Base-by-base conservation (phyloP, 371 early-diverging fungal species). In the Saksenaea oblongispora region DNA sequence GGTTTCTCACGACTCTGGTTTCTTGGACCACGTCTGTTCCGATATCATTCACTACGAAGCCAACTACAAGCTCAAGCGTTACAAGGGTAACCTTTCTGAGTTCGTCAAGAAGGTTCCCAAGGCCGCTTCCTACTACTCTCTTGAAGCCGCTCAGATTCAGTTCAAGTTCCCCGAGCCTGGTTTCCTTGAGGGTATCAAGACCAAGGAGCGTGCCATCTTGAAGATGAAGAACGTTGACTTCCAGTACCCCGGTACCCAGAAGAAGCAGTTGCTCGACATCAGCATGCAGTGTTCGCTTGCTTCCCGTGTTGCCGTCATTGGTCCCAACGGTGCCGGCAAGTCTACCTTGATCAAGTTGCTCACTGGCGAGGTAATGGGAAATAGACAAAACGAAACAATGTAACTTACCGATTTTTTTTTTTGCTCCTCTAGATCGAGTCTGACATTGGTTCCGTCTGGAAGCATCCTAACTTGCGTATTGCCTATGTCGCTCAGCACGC, bases 401-500 rank as follows among this genome's bases (percentile, higher is more conserved):
- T 31, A 7, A 41, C 18, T 41, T 41, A 41, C 42, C 18, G 9
- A 14, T 9, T 1, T n/a, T n/a, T 17, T 14, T 41, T 41, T 41
- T 9, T 31, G 14, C n/a, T n/a, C n/a, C n/a, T 41, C 5, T 41
- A 41, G 42, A 78, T 88, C 22, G 84, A 85, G 41, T 83, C 91
- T 51, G 71, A 85, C 53, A 65, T 71, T 34, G 84, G 91, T 76
- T 80, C 88, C 59, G 89, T 92, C 59, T 86, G 84, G 84, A 90
- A 88, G 82, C 91, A 91, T 70, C 90, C 91, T 34, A 89, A 88
- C 75, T 79, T 91, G 64, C 90, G 93, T 65, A 87, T 92, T 70
- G 93, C 89, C 28, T 95, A 94, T 70, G 93, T 95, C 59, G 92
- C 95, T 28, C 95, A 96, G 78, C 93, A 95, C 62, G 91, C 92